These are phyloP conservation scores for Sisymbrium irio DNA, from an alignment of 345 rosid genomes.

Conservation along the genomic window DNA sequence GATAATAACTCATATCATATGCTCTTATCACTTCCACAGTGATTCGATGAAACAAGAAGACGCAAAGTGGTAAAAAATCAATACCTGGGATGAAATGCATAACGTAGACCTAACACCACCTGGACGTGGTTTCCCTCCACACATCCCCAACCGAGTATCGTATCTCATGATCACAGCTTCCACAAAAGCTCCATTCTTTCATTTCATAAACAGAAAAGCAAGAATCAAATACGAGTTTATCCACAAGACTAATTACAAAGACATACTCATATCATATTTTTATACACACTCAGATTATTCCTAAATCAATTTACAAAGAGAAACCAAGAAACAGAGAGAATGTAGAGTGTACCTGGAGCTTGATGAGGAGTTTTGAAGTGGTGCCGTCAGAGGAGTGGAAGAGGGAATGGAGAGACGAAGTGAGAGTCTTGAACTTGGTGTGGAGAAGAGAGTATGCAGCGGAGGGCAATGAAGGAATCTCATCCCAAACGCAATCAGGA, in stretches of 20 bases:
- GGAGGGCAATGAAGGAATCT: slow-evolving; percentile 70
- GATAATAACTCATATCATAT: not conserved
- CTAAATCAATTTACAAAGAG: too few species aligned
- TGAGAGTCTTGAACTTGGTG: slow-evolving; percentile 73
- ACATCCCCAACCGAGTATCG: slow-evolving; percentile 80
- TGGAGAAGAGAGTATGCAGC: slow-evolving; percentile 67
- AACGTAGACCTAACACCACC: slow-evolving; percentile 82
- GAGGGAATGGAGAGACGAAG: slow-evolving; percentile 70
- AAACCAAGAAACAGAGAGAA: not conserved
- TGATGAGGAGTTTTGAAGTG: slow-evolving; percentile 80
- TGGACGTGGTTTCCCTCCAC: slow-evolving; percentile 80
- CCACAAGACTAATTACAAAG: too few species aligned
- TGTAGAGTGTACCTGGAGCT: slow-evolving; percentile 55
- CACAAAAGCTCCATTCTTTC: slow-evolving; percentile 76
- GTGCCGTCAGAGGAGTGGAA: slow-evolving; percentile 73
- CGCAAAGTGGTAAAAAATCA: not conserved
- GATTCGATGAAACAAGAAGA: not conserved
- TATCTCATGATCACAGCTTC: slow-evolving; percentile 96
- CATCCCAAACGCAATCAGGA: slow-evolving; percentile 73
- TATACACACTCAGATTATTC: not conserved
- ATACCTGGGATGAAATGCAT: slow-evolving; percentile 94
- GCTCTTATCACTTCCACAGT: not conserved
- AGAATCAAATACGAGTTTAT: not conserved
- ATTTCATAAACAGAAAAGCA: slow-evolving; percentile 5
- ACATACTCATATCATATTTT: not conserved